These are phyloP conservation scores for Pleurotus djamor DNA, from an alignment of 768 basidiomycete genomes.

Conservation along the genomic window DNA sequence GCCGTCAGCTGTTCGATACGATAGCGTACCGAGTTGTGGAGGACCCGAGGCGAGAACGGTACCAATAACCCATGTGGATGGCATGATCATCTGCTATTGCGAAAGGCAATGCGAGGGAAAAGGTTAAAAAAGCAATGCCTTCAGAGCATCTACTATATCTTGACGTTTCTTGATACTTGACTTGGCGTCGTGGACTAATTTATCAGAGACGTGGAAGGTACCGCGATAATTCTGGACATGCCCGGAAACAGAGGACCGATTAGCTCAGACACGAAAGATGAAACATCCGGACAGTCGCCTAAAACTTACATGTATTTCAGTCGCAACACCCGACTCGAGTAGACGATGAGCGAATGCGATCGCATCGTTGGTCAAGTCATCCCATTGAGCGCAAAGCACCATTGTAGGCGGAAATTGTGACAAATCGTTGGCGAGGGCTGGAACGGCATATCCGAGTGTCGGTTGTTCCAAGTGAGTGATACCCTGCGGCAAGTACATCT, in stretches of 20 bases:
- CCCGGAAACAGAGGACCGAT: background rate
- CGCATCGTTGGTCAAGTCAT: constrained; percentile 8
- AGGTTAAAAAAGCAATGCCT: background rate
- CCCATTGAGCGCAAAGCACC: constrained; percentile 9
- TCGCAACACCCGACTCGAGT: constrained; percentile 5
- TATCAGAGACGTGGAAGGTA: constrained; percentile 8
- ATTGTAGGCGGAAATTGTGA: constrained; percentile 3
- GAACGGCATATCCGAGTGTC: constrained; percentile 7
- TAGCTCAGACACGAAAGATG: background rate
- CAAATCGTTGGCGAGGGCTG: constrained; percentile 7
- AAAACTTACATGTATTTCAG: constrained; percentile 6
- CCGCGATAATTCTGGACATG: constrained; percentile 8
- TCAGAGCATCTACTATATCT: constrained; percentile 7
- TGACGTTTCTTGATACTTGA: constrained; percentile 5
- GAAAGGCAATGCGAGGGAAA: background rate
- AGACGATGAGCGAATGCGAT: constrained; percentile 7
- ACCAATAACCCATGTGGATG: no score
- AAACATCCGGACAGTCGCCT: background rate
- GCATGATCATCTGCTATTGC: background rate
- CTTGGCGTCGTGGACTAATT: constrained; percentile 8
- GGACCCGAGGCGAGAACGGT: background rate
- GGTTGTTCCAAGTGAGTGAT: background rate
- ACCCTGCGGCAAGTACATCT: constrained; percentile 4
- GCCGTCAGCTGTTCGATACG: constrained; percentile 1
- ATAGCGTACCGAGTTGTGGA: constrained; percentile 1